These are phyloP conservation scores for Cordyceps pruinosa DNA, from an alignment of 2,329 filamentous ascomycete species.

Conservation along the genomic window DNA sequence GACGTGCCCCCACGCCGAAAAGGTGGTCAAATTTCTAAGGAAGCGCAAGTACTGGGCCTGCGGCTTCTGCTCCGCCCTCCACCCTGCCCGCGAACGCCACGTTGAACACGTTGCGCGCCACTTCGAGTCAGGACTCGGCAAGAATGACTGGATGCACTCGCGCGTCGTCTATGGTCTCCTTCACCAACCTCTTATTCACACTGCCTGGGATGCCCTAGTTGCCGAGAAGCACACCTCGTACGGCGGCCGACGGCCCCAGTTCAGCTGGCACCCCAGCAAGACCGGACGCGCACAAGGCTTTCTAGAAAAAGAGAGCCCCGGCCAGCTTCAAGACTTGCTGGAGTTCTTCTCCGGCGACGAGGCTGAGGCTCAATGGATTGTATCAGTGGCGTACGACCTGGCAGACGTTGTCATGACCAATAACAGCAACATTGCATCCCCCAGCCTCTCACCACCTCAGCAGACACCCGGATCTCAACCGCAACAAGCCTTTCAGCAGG, in stretches of 20 bases:
- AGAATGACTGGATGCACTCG: slow-evolving; percentile 61
- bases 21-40: slow-evolving; percentile 54
- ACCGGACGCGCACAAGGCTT: slow-evolving; percentile 52
- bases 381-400: slow-evolving; percentile 51
- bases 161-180: slow-evolving; percentile 60
- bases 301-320: slow-evolving; percentile 55
- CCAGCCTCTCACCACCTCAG: slow-evolving; percentile 23
- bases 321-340: slow-evolving; percentile 56
- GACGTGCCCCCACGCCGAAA: slow-evolving; percentile 58
- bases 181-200: slow-evolving; percentile 56
- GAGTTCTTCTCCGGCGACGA: slow-evolving; percentile 57
- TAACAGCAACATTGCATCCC: slow-evolving; percentile 24
- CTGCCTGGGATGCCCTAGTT: slow-evolving; percentile 54
- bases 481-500: slow-evolving; percentile 16
- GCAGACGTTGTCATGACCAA: slow-evolving; percentile 40
- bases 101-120: slow-evolving; percentile 63
- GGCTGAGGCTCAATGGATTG: slow-evolving; percentile 50
- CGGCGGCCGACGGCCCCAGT: slow-evolving; percentile 47
- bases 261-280: slow-evolving; percentile 53
- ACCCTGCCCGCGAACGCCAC: slow-evolving; percentile 57
- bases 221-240: slow-evolving; percentile 49
- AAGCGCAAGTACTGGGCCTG: slow-evolving; percentile 64
- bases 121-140: slow-evolving; percentile 56
- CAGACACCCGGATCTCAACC: slow-evolving; percentile 19
- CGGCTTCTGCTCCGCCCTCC: slow-evolving; percentile 58